A percentile compares a stretch with the other conserved stretches of the same genome.
Evolutionary conservation across 805 yeast genomes (phyloP).

Genomic region (Ogataea paraovalis): DNA sequence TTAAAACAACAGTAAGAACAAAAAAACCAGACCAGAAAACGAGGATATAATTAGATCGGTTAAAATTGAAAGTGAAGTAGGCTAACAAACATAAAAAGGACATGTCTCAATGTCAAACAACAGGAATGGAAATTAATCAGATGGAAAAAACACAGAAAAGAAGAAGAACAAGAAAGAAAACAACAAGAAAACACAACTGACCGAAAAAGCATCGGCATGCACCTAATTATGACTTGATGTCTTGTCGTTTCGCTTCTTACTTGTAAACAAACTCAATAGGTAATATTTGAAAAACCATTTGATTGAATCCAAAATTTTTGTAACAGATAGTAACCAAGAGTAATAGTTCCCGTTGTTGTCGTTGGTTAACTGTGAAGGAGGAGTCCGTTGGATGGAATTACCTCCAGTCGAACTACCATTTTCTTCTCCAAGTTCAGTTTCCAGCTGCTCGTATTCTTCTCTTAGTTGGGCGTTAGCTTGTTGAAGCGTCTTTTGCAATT

Average conservation of each 20-base stretch:
- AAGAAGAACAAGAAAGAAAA: too few relatives aligned
- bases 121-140: not conserved
- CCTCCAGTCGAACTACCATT: not conserved
- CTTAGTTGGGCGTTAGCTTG: not conserved
- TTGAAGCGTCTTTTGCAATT: not conserved
- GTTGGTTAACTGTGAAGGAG: not conserved
- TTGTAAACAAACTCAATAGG: constrained; percentile 13
- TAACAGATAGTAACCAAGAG: constrained; percentile 15
- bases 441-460: not conserved
- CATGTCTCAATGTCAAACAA: too few relatives aligned
- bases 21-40: too few relatives aligned
- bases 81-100: too few relatives aligned
- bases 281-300: constrained; percentile 21
- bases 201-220: not conserved
- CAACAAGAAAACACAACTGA: too few relatives aligned
- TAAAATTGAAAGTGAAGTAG: too few relatives aligned
- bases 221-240: not conserved
- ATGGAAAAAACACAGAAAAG: not conserved
- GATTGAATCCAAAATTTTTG: constrained; percentile 13
- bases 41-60: too few relatives aligned
- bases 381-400: not conserved
- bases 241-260: constrained; percentile 2
- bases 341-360: constrained; percentile 11
- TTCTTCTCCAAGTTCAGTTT: not conserved
- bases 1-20: too few relatives aligned